Conservation (phyloP, 73 alveolate genomes). For the Tetrahymena thermophila region DNA sequence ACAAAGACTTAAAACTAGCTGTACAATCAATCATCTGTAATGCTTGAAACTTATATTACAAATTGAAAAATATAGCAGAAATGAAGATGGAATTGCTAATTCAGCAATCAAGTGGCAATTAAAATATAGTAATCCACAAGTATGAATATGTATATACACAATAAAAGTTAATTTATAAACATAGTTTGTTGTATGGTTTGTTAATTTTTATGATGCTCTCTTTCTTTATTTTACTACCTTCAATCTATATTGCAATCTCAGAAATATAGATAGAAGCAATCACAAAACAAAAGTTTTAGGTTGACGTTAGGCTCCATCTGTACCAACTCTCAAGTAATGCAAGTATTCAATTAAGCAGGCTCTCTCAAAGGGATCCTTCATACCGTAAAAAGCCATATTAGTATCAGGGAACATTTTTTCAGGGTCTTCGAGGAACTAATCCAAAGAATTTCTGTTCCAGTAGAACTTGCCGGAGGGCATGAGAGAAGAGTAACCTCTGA, state of each 20-base stretch:
- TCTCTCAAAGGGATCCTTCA: not conserved
- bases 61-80: not conserved
- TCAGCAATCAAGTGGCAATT: not conserved
- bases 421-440: not conserved
- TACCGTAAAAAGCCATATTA: not conserved
- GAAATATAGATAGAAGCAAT: not conserved
- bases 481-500: not conserved
- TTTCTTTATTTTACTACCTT: not conserved
- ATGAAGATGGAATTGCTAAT: not conserved
- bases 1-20: not conserved
- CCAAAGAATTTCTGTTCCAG: not conserved
- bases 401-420: not conserved
- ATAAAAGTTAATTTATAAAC: not conserved
- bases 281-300: not conserved
- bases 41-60: not conserved
- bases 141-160: not conserved
- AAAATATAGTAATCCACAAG: not conserved
- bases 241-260: not conserved
- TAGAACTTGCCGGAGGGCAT: not conserved
- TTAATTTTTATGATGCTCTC: not conserved
- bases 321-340: not conserved
- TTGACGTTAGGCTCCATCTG: not conserved
- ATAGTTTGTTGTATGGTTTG: not conserved
- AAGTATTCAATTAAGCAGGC: not conserved
- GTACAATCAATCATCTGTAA: not conserved